phyloP scores from a whole-genome alignment of 345 rosid genomes.

The Kandelia obovata region DNA sequence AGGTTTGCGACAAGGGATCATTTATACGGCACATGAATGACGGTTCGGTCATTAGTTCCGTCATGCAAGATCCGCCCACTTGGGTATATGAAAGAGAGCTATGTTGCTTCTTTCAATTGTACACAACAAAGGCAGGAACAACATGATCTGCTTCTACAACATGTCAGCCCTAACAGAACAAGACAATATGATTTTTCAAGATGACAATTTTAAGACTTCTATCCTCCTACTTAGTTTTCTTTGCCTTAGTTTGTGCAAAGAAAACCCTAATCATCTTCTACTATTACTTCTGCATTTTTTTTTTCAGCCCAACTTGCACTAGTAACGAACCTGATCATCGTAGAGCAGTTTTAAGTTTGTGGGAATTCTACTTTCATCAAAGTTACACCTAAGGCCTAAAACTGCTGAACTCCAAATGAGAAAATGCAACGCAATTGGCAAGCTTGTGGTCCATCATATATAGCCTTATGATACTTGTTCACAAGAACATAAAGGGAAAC shows the following conservation, averaged over 20 bases:
- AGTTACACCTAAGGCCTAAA: conserved; percentile 16
- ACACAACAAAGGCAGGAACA: conserved; percentile 11
- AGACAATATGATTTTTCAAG: conserved; percentile 16
- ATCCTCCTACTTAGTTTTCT: conserved; percentile 17
- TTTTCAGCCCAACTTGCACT: background rate
- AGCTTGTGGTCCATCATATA: background rate
- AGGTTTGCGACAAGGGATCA: background rate
- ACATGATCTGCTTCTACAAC: conserved; percentile 10
- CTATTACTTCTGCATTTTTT: background rate
- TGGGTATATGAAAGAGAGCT: background rate
- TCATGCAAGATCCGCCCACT: conserved; percentile 6
- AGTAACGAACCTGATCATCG: background rate
- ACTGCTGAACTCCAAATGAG: background rate
- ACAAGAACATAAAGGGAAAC: background rate
- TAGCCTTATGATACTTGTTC: background rate
- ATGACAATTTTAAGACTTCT: conserved; percentile 11
- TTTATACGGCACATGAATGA: background rate
- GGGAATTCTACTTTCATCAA: conserved; percentile 1
- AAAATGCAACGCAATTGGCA: background rate
- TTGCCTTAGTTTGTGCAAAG: conserved; percentile 2
- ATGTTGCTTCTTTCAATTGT: conserved; percentile 8
- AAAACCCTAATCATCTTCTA: conserved; percentile 15
- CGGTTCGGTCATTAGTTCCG: background rate
- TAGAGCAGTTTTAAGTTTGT: background rate
- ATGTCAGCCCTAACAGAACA: conserved; percentile 26